Base-by-base conservation (phyloP, 1,284 basidiomycete species). In the Malassezia globosa region DNA sequence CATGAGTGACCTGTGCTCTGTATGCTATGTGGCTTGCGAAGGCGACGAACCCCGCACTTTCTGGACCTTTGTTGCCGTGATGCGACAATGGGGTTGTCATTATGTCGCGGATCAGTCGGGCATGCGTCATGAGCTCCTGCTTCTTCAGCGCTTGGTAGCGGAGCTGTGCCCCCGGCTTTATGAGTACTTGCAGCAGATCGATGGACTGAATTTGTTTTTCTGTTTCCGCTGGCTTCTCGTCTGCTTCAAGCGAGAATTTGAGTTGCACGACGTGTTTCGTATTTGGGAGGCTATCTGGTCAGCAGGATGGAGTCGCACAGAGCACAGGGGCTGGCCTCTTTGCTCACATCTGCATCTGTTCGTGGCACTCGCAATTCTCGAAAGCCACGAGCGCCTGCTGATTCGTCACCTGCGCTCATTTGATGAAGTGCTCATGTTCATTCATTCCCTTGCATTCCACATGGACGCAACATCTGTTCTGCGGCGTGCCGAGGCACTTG, bases 71-170 rank as follows among this genome's bases (percentile, higher is more conserved):
- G 87, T 86, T 18, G 81, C 84, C 54, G 79, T 94, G 48, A 97
- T 99, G 94, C 78, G 86, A 63, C 82, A 86, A 40, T 92, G 94
- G 86, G 87, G 88, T 74, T 79, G 82, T 65, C 95, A 96, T 72
- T 97, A 96, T 72, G 77, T 87, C 34, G 80, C 87, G n/a, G 90
- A 96, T 67, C 92, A 97, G 72, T 87, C 83, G 54, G 92, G 94
- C 2, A 97, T 97, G 92, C 90, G 88, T 76, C 82, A 82, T 50
- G 88, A 96, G 66, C 75, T 97, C 18, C 79, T 82, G 35, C 85
- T 84, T 5, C 75, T 97, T 36, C 92, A 96, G 66, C 83, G 90
- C 60, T 75, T 97, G 21, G 85, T 97, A 35, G 79, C 80, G 16
- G 79, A 90, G 26, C 90, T 96, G 85, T 92, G 96, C 67, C 88